A percentile compares a stretch with the other conserved stretches of the same genome.
Conservation (phyloP, 83 land plant species). For the Larix sibirica region DNA sequence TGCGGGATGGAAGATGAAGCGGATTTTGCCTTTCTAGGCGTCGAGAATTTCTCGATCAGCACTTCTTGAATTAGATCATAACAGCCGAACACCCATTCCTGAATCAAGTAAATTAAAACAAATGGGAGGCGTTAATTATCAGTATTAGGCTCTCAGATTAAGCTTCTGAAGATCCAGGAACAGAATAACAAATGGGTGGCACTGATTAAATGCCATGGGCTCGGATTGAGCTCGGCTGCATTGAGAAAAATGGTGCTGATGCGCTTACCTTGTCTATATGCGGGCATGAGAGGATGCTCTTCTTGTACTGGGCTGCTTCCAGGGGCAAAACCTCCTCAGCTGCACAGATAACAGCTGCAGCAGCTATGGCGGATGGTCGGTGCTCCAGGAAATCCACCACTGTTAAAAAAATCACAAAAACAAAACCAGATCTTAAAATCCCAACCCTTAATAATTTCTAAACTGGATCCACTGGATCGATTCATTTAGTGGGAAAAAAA, state of each 20-base stretch:
- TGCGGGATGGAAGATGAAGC: slow-evolving; percentile 28
- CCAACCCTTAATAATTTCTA: too few relatives aligned
- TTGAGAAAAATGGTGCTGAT: not conserved
- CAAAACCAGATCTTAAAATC: too few relatives aligned
- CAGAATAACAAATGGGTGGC: not conserved
- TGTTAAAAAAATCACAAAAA: not conserved
- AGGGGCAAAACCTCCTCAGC: slow-evolving; percentile 10
- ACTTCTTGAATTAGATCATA: not conserved
- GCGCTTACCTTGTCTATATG: slow-evolving; percentile 5
- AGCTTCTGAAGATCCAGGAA: not conserved
- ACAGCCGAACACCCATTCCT: not conserved
- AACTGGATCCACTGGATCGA: too few relatives aligned
- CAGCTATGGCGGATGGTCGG: slow-evolving; percentile 25
- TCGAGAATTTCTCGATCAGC: not conserved
- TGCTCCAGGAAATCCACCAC: slow-evolving; percentile 15
- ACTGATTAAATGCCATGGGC: not conserved
- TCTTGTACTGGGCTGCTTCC: slow-evolving; percentile 3
- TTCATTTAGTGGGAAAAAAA: too few relatives aligned
- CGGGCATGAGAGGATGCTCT: slow-evolving; percentile 4
- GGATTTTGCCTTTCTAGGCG: not conserved
- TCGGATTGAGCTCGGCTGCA: not conserved
- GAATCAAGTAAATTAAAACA: not conserved
- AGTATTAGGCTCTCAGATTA: not conserved
- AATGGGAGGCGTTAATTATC: not conserved
- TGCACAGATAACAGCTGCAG: slow-evolving; percentile 22